Conservation (phyloP, 2,329 filamentous ascomycete species). For the Sporothrix inflata region DNA sequence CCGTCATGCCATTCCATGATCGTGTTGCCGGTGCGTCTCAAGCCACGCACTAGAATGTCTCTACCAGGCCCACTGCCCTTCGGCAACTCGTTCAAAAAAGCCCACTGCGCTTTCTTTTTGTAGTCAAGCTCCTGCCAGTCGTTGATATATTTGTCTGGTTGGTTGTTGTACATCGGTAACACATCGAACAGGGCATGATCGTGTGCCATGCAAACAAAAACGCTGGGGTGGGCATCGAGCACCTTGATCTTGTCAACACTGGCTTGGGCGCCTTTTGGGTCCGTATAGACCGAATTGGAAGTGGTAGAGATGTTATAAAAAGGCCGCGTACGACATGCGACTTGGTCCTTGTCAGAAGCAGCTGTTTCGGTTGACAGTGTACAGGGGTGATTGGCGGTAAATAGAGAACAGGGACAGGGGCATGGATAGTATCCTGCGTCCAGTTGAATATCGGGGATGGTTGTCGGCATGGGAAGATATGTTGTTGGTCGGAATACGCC, state of each 20-base stretch:
- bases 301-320: background rate
- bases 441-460: background rate
- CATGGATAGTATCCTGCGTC: background rate
- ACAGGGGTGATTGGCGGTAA: background rate
- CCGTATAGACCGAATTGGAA: background rate
- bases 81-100: slow-evolving; percentile 8
- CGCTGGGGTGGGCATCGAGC: background rate
- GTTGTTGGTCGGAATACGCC: background rate
- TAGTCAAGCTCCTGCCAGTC: background rate
- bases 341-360: background rate
- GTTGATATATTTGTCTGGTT: background rate
- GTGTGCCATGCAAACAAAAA: background rate
- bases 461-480: background rate
- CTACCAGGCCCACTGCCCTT: background rate
- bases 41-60: background rate
- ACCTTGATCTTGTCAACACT: slow-evolving; percentile 4
- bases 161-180: background rate
- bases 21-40: background rate
- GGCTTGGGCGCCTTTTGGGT: background rate
- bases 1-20: slow-evolving; percentile 1
- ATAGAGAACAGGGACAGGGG: background rate
- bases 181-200: background rate
- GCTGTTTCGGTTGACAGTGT: background rate
- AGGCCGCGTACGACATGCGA: background rate
- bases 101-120: background rate